A percentile compares a stretch with the other conserved stretches of the same genome.
These are phyloP conservation scores for Pittosporum tobira DNA, from an alignment of 129 eudicot species.

Conservation along the genomic window DNA sequence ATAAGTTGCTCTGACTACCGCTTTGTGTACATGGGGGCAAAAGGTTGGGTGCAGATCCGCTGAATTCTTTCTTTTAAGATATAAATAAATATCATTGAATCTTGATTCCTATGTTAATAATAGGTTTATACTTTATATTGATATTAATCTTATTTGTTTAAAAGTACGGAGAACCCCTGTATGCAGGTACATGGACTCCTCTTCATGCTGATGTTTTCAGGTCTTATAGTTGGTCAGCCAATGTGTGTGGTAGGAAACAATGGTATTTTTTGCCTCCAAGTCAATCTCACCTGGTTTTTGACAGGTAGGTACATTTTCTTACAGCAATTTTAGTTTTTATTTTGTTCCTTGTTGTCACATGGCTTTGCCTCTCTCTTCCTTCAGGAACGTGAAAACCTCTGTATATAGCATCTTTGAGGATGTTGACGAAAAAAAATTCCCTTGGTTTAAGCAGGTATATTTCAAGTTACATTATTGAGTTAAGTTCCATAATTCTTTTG, in stretches of 20 bases:
- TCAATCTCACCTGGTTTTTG: conserved; percentile 71
- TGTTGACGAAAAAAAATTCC: conserved; percentile 47
- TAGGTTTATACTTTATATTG: background rate
- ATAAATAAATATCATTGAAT: background rate
- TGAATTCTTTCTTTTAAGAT: conserved; percentile 28
- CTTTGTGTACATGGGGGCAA: conserved; percentile 94
- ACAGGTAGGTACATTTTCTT: conserved; percentile 45
- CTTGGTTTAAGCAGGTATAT: conserved; percentile 57
- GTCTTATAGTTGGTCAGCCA: conserved; percentile 99
- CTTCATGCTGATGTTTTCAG: conserved; percentile 96
- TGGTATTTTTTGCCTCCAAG: conserved; percentile 76
- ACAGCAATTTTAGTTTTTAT: background rate
- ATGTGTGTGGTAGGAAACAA: conserved; percentile 73
- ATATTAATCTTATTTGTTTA: background rate
- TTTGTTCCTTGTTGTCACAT: background rate
- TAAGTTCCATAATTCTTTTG: conserved; percentile 1
- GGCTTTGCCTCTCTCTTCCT: conserved; percentile 15
- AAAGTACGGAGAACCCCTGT: background rate
- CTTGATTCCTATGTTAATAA: conserved; percentile 2
- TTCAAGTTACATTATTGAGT: conserved; percentile 8
- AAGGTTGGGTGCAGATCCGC: conserved; percentile 47
- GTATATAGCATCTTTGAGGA: conserved; percentile 82
- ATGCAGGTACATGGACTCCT: conserved; percentile 99
- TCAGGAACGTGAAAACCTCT: conserved; percentile 68
- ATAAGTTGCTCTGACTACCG: conserved; percentile 71